Conservation (phyloP, 495 filamentous ascomycete species). For the Daldinia decipiens region DNA sequence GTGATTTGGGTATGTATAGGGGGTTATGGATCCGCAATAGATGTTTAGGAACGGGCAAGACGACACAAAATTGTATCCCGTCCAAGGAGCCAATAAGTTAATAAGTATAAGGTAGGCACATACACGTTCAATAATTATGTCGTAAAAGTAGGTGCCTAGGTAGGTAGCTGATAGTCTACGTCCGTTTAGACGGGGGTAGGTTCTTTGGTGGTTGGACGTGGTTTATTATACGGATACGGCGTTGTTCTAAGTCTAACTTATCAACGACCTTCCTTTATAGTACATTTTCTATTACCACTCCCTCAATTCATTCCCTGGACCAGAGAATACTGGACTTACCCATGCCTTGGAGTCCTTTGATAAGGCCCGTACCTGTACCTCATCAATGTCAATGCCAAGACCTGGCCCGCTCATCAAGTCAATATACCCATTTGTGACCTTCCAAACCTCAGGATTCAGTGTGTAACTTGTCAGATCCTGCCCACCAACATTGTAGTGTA, state of each 20-base stretch:
- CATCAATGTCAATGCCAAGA: conserved; percentile 79
- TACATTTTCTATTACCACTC: conserved; percentile 67
- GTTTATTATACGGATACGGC: not conserved
- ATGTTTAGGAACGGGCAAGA: no score
- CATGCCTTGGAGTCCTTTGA: conserved; percentile 47
- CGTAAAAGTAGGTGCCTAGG: not conserved
- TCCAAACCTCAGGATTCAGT: conserved; percentile 70
- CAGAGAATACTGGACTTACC: conserved; percentile 69
- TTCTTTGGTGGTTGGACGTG: no score
- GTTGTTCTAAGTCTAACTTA: not conserved
- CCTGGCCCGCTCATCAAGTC: conserved; percentile 69
- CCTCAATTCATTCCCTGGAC: conserved; percentile 74
- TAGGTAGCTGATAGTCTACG: not conserved
- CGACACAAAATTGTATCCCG: no score
- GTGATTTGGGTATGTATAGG: no score
- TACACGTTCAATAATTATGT: not conserved
- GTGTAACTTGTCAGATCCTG: conserved; percentile 77
- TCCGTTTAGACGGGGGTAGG: not conserved
- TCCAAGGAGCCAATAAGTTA: no score
- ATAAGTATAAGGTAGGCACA: not conserved
- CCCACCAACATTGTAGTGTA: conserved; percentile 77
- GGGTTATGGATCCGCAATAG: no score
- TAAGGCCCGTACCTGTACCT: conserved; percentile 64
- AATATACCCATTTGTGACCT: conserved; percentile 73
- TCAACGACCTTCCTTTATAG: not conserved